A percentile compares a stretch with the other conserved stretches of the same genome.
Conservation (phyloP, 345 rosid genomes). For the Firmiana major region DNA sequence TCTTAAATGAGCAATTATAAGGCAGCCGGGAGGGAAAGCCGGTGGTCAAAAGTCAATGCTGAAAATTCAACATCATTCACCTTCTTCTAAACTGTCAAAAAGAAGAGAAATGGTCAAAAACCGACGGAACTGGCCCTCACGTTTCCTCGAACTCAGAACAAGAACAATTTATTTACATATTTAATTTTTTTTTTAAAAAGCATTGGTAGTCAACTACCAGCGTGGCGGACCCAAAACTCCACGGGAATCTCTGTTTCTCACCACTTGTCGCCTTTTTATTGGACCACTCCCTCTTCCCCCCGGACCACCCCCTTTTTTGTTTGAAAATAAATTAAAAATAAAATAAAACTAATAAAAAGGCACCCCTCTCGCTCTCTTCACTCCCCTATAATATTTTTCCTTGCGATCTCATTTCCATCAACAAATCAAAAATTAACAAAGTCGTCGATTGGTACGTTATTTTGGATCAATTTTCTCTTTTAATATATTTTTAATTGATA, state of each 20-base stretch:
- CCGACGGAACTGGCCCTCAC: background rate
- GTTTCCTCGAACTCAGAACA: background rate
- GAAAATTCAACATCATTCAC: no score
- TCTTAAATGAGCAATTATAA: no score
- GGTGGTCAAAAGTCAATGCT: no score
- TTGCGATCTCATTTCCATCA: background rate
- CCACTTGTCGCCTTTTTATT: conserved; percentile 35
- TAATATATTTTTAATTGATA: background rate
- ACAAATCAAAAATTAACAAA: background rate
- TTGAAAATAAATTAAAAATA: background rate
- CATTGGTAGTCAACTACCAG: conserved; percentile 25
- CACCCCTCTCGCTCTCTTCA: background rate
- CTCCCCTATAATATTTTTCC: background rate
- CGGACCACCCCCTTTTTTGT: background rate
- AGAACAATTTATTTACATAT: no score
- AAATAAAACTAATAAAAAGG: background rate
- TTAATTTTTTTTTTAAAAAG: no score
- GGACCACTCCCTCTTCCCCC: conserved; percentile 19
- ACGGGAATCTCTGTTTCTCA: conserved; percentile 27
- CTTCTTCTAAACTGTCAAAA: background rate
- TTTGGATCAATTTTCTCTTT: background rate
- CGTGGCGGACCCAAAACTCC: conserved; percentile 21
- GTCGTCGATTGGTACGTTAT: conserved; percentile 1
- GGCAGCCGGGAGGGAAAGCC: no score
- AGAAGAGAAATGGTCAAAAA: background rate